Evolutionary conservation across 192 early-diverging fungal species (phyloP), one percentile per base, ranked within the genome.

Genomic region (Jimgerdemannia flammicorona): DNA sequence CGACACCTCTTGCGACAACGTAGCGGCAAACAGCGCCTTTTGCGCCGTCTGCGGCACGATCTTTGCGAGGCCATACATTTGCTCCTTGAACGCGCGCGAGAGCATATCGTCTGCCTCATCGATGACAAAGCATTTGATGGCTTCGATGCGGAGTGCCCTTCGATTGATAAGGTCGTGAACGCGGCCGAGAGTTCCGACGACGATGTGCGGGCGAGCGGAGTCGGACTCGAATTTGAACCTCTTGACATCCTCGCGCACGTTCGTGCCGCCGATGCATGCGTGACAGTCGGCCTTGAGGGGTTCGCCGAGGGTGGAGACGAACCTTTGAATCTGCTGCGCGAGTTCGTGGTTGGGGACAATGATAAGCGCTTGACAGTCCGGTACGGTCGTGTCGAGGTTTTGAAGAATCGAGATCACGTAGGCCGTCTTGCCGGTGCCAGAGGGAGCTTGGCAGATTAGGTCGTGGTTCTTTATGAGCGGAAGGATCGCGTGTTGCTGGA

Each of bases 101-200:
- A 99, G 89, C 96, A 99, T 98, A 83, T 98, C 97, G 84, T 99
- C 98, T 67, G 98, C 98, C 86, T 99, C 98, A 79, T 99, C 98
- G 65, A 99, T 90, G 72, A 98, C 94, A 83, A 99, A 96, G 91
- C 99, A 94, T 89, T 98, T 97, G 84, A 99, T 92, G 75, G 83
- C 40, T 70, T 91, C 88, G 71, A 95, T 92, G 68, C 91, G 87
- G 80, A 99, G 87, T 74, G 90, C 89, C 72, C 91, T 77, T 73
- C 97, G 94, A 88, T 96, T 92, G 82, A 99, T 96, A 96, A 99
- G 98, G 85, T 99, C 98, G 72, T 87, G 93, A 72, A 99, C 96
- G 88, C 98, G 95, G 77, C 97, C 97, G 69, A 97, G 98, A 70
- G 98, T 99, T 78, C 98, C 98, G 72, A 96, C 94, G 74, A 99